Percentiles rank a stretch among this genome's conserved stretches.
These are phyloP conservation scores for Colletotrichum lupini DNA, from an alignment of 2,329 filamentous ascomycete genomes.

Conservation along the genomic window DNA sequence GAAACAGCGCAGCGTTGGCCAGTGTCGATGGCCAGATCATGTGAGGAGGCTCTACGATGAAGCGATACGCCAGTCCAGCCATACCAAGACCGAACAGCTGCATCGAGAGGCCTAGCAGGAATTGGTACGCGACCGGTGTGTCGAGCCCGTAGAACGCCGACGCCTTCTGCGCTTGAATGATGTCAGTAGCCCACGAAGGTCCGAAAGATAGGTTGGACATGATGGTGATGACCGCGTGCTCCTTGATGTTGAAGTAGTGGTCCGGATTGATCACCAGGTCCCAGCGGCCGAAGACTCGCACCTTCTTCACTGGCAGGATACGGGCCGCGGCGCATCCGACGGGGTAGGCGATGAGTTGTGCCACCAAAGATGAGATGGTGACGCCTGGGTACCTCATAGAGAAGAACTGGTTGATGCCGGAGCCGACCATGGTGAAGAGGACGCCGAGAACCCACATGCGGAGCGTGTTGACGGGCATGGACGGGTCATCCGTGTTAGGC, in stretches of 20 bases:
- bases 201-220: slow-evolving; percentile 62
- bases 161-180: slow-evolving; percentile 56
- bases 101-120: slow-evolving; percentile 56
- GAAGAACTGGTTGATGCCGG: slow-evolving; percentile 51
- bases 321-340: slow-evolving; percentile 48
- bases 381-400: slow-evolving; percentile 50
- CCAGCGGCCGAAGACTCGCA: slow-evolving; percentile 43
- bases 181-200: slow-evolving; percentile 54
- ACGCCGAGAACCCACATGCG: slow-evolving; percentile 49
- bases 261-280: slow-evolving; percentile 58
- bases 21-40: slow-evolving; percentile 60
- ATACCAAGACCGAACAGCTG: slow-evolving; percentile 61
- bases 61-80: slow-evolving; percentile 52
- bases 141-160: slow-evolving; percentile 53
- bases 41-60: slow-evolving; percentile 56
- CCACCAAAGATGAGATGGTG: slow-evolving; percentile 49
- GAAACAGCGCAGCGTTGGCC: slow-evolving; percentile 54
- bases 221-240: slow-evolving; percentile 62
- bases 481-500: slow-evolving; percentile 49
- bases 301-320: slow-evolving; percentile 46
- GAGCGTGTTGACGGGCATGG: slow-evolving; percentile 49
- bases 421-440: slow-evolving; percentile 45
- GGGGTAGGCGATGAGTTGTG: slow-evolving; percentile 50
- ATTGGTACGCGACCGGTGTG: slow-evolving; percentile 54
- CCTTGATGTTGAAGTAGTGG: slow-evolving; percentile 61